A percentile compares a stretch with the other conserved stretches of the same genome.
Conservation (phyloP, 108 stramenopile species). For the Skeletonema costatum region DNA sequence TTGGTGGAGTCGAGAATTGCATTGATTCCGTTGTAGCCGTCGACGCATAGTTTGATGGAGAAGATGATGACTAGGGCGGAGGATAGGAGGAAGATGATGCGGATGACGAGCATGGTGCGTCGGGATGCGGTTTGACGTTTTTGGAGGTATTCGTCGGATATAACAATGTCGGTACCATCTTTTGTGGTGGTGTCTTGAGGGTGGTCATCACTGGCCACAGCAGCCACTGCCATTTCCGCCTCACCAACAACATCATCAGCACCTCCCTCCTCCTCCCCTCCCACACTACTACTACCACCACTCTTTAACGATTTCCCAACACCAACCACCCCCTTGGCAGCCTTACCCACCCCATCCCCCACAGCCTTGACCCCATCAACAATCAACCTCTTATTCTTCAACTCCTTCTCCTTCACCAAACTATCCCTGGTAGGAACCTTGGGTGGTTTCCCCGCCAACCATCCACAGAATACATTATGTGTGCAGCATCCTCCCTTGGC, state of each 20-base stretch:
- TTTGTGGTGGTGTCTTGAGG: not conserved
- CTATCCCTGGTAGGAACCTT: not conserved
- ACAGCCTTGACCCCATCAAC: not conserved
- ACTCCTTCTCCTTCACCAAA: not conserved
- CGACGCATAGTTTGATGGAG: slow-evolving; percentile 3
- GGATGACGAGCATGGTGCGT: slow-evolving; percentile 6
- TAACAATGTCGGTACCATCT: not conserved
- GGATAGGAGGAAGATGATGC: slow-evolving; percentile 8
- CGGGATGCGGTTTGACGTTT: slow-evolving; percentile 5
- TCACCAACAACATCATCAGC: not conserved
- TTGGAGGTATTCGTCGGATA: slow-evolving; percentile 5
- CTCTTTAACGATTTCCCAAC: not conserved
- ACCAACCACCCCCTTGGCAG: not conserved
- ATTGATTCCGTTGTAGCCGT: not conserved
- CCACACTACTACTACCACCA: too few relatives aligned
- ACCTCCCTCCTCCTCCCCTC: not conserved
- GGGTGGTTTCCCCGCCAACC: slow-evolving; percentile 10
- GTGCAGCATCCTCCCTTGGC: slow-evolving; percentile 18
- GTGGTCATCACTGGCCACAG: not conserved
- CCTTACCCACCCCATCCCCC: not conserved
- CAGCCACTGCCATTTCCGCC: slow-evolving; percentile 4
- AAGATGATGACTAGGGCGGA: not conserved
- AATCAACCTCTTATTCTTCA: slow-evolving; percentile 2
- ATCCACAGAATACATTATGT: slow-evolving; percentile 14
- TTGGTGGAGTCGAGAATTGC: not conserved